These are phyloP conservation scores for Trichoderma gracile DNA, from an alignment of 2,329 filamentous ascomycete species.

Conservation along the genomic window DNA sequence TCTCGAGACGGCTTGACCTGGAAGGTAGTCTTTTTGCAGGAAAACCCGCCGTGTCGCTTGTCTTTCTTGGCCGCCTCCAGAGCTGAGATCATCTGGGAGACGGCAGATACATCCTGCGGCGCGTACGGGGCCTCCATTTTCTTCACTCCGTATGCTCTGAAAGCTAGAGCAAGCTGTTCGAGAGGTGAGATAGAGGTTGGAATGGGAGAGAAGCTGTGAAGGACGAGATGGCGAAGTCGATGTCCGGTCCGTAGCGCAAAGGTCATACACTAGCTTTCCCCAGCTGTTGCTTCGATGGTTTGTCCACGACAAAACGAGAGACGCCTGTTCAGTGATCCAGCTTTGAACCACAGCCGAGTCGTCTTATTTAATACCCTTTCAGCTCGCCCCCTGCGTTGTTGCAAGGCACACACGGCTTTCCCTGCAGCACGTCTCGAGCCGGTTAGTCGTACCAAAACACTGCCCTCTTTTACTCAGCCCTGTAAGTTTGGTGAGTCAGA, in stretches of 20 bases:
- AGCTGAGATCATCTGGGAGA: slow-evolving; percentile 63
- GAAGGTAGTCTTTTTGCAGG: slow-evolving; percentile 80
- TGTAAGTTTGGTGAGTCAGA: slow-evolving; percentile 26
- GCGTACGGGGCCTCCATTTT: slow-evolving; percentile 57
- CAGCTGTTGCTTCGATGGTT: not conserved
- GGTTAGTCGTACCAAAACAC: slow-evolving; percentile 13
- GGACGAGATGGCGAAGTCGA: not conserved
- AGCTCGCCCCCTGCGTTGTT: not conserved
- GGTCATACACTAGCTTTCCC: not conserved
- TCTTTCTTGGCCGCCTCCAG: slow-evolving; percentile 61
- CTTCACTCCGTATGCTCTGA: not conserved
- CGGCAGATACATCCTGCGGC: slow-evolving; percentile 68
- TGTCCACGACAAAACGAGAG: not conserved
- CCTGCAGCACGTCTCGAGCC: not conserved
- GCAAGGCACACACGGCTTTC: slow-evolving; percentile 12
- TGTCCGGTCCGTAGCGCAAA: not conserved
- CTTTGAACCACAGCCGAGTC: not conserved
- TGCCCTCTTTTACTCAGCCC: slow-evolving; percentile 20
- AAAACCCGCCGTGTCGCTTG: slow-evolving; percentile 62
- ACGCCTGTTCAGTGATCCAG: not conserved
- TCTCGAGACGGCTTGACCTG: slow-evolving; percentile 62
- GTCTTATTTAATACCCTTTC: not conserved
- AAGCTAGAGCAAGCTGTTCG: not conserved
- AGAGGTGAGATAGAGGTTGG: not conserved
- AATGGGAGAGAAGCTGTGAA: not conserved